phyloP scores from a whole-genome alignment of 805 yeast genomes.

The Kluyveromyces wickerhamii region DNA sequence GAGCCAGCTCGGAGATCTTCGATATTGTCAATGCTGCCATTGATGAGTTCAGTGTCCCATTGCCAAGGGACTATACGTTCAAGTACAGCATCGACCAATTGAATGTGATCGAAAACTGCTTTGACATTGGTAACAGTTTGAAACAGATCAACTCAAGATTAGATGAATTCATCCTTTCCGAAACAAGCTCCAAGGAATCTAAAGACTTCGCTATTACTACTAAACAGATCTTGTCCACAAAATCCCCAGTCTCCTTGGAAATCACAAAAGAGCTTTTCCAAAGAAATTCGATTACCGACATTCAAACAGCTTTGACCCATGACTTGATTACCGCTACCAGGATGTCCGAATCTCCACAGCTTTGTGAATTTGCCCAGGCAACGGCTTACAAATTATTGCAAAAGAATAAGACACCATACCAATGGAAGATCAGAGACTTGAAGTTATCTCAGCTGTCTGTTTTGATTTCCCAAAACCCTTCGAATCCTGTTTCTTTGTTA shows the following conservation, averaged over 20 bases:
- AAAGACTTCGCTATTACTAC: conserved; percentile 60
- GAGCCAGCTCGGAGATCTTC: conserved; percentile 27
- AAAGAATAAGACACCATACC: conserved; percentile 47
- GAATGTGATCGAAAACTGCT: conserved; percentile 59
- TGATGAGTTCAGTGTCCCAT: conserved; percentile 66
- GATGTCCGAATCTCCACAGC: conserved; percentile 46
- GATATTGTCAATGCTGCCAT: conserved; percentile 58
- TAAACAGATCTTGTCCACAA: conserved; percentile 45
- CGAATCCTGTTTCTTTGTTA: conserved; percentile 26
- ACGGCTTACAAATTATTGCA: conserved; percentile 56
- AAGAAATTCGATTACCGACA: conserved; percentile 47
- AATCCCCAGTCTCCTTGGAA: conserved; percentile 74
- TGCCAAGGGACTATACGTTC: conserved; percentile 56
- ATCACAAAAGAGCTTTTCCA: conserved; percentile 63
- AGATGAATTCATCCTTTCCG: conserved; percentile 40
- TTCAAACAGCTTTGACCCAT: conserved; percentile 57
- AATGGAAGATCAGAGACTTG: conserved; percentile 37
- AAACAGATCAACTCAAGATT: conserved; percentile 52
- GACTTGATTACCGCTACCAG: conserved; percentile 75
- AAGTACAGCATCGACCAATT: conserved; percentile 50
- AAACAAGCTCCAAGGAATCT: conserved; percentile 44
- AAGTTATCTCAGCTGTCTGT: conserved; percentile 22
- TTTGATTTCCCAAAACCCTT: conserved; percentile 27
- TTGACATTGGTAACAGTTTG: conserved; percentile 38
- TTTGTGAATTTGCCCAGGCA: conserved; percentile 58